Evolutionary conservation across 768 basidiomycete species (phyloP), one percentile per base, ranked within the genome.

Genomic region (Amylocystis lapponica): DNA sequence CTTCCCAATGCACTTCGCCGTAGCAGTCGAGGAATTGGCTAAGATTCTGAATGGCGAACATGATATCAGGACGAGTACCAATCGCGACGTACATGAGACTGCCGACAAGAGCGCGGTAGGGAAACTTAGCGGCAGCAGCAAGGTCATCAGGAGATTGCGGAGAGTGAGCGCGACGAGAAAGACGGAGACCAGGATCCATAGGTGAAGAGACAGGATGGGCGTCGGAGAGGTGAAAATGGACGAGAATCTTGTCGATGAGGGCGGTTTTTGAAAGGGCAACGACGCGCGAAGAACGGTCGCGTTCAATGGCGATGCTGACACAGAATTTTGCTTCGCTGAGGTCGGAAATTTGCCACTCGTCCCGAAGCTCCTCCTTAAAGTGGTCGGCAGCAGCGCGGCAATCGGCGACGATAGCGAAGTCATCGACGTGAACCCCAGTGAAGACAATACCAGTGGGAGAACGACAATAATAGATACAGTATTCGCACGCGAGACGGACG

Each of bases 281-380:
- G 0, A 47, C 52, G 16, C 49, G 40, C 2, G 32, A 29, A 2
- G 33, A 10, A 5, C 49, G 49, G 22, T 70, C 59, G 0, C 60
- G 55, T 10, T 51, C 34, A 23, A 71, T 59, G 8, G 52, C 57
- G n/a, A 75, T 68, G 1, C 71, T 69, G 1, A 75, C 38, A 26
- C 53, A 44, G 30, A 56, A 64, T 3, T 53, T 45, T 1, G 59
- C 45, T 6, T 62, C 54, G 0, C 66, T 66, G 0, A 68, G 54
- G 22, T 67, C 65, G 7, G 60, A 56, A 8, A 70, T 66, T 8
- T 45, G 47, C 59, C 62, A 73, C 1, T 47, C 25, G 19, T n/a
- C 8, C 13, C 36, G 17, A 9, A 70, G 51, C 10, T 68, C 48
- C 0, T 30, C 47, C 37, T 64, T 63, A 49, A 66, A 59, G 10